Conservation (phyloP, 495 filamentous ascomycete species). For the Penicillium riverlandense region DNA sequence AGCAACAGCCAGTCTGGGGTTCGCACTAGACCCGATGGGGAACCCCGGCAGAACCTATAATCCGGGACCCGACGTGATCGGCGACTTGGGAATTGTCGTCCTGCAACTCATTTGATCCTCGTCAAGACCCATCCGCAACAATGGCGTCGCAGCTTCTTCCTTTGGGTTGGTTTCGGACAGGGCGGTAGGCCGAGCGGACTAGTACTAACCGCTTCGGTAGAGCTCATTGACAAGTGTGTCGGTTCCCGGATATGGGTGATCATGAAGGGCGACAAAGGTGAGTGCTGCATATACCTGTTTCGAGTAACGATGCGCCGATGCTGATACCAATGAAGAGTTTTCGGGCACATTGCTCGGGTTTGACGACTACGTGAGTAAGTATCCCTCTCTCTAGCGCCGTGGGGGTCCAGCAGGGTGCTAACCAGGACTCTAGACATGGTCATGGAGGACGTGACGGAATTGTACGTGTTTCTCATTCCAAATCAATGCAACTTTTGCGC, state of each 20-base stretch:
- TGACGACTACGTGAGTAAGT: conserved; percentile 99
- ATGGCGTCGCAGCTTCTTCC: conserved; percentile 82
- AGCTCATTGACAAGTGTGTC: conserved; percentile 97
- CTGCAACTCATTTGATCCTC: no score
- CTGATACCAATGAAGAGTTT: conserved; percentile 60
- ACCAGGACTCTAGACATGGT: conserved; percentile 73
- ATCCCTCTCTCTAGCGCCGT: conserved; percentile 1
- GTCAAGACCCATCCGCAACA: no score
- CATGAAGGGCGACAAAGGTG: conserved; percentile 98
- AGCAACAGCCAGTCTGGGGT: neutral
- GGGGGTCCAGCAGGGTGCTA: conserved; percentile 5
- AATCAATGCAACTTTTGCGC: no score
- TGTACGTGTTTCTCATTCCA: conserved; percentile 48
- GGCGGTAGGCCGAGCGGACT: neutral
- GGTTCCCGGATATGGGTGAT: conserved; percentile 97
- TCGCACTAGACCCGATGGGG: conserved; percentile 4
- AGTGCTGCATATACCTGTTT: neutral
- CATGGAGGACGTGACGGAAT: conserved; percentile 92
- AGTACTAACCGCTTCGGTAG: conserved; percentile 39
- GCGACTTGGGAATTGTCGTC: neutral
- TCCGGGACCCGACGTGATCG: conserved; percentile 10
- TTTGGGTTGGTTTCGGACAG: conserved; percentile 45
- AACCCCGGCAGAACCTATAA: conserved; percentile 9
- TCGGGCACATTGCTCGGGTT: conserved; percentile 89
- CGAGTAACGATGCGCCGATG: neutral